These are phyloP conservation scores for Fusarium austroafricanum DNA, from an alignment of 2,329 filamentous ascomycete species.

Conservation along the genomic window DNA sequence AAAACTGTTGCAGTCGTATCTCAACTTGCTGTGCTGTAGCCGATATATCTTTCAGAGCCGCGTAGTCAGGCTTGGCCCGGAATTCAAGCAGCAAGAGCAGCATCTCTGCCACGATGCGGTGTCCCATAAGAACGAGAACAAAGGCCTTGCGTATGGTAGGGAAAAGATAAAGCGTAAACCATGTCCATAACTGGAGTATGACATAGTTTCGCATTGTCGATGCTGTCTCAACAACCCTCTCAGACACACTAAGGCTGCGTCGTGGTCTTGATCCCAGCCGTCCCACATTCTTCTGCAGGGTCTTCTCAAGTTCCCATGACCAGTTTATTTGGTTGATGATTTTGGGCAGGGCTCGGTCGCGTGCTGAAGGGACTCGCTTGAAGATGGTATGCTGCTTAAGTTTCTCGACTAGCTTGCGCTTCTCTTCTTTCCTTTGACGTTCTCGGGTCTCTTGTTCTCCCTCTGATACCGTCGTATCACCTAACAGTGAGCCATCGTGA, in stretches of 20 bases:
- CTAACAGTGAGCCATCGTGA: slow-evolving; percentile 69
- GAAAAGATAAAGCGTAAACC: slow-evolving; percentile 80
- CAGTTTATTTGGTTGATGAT: slow-evolving; percentile 97
- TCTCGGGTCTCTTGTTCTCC: slow-evolving; percentile 78
- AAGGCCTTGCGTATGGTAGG: slow-evolving; percentile 80
- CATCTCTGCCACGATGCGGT: slow-evolving; percentile 83
- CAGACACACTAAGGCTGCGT: slow-evolving; percentile 89
- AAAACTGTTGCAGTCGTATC: slow-evolving; percentile 96
- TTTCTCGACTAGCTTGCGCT: slow-evolving; percentile 81
- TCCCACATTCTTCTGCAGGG: slow-evolving; percentile 91
- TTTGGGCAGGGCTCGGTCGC: slow-evolving; percentile 82
- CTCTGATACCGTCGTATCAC: slow-evolving; percentile 63
- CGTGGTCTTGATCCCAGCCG: slow-evolving; percentile 84
- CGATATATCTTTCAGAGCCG: slow-evolving; percentile 93
- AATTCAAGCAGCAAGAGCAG: slow-evolving; percentile 86
- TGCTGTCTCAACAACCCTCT: slow-evolving; percentile 93
- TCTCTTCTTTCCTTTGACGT: slow-evolving; percentile 66
- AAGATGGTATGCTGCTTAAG: slow-evolving; percentile 88
- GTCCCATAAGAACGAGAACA: slow-evolving; percentile 80
- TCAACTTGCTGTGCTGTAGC: slow-evolving; percentile 98
- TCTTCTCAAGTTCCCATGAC: slow-evolving; percentile 86
- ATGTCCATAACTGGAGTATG: slow-evolving; percentile 73
- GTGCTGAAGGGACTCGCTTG: slow-evolving; percentile 78
- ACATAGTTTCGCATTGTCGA: slow-evolving; percentile 84
- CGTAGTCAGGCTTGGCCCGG: slow-evolving; percentile 79